Evolutionary conservation across 2,329 filamentous ascomycete species (phyloP).

Genomic region (Metarhizium album): DNA sequence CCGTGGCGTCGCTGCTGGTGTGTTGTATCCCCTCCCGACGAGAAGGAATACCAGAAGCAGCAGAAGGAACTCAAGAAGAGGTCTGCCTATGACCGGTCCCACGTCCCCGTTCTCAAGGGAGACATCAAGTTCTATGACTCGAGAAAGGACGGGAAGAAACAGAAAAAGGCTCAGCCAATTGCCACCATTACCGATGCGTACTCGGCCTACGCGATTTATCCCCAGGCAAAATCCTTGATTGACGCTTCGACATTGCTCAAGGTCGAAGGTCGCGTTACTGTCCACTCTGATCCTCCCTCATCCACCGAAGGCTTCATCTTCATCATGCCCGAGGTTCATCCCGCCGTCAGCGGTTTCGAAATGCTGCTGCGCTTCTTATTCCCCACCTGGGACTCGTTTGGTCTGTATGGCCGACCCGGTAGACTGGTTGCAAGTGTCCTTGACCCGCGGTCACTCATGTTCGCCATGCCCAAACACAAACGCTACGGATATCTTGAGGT

Average conservation of each 20-base stretch:
- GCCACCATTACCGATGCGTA: slow-evolving; percentile 86
- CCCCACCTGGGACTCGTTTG: slow-evolving; percentile 87
- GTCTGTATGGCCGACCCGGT: slow-evolving; percentile 78
- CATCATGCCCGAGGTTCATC: slow-evolving; percentile 88
- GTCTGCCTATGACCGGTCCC: slow-evolving; percentile 69
- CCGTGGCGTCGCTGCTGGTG: slow-evolving; percentile 97
- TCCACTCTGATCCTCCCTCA: slow-evolving; percentile 68
- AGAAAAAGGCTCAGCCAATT: slow-evolving; percentile 82
- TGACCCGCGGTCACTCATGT: slow-evolving; percentile 88
- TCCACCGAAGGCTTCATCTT: slow-evolving; percentile 91
- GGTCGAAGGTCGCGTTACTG: slow-evolving; percentile 80
- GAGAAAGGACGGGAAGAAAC: slow-evolving; percentile 63
- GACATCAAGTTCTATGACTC: slow-evolving; percentile 93
- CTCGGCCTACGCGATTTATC: slow-evolving; percentile 90
- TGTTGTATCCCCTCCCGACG: slow-evolving; percentile 82
- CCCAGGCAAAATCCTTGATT: slow-evolving; percentile 85
- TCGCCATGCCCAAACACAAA: slow-evolving; percentile 84
- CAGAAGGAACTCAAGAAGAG: slow-evolving; percentile 76
- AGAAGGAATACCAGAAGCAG: slow-evolving; percentile 78
- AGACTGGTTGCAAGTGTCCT: slow-evolving; percentile 79
- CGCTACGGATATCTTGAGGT: slow-evolving; percentile 87
- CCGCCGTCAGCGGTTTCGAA: slow-evolving; percentile 89
- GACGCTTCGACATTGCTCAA: slow-evolving; percentile 92
- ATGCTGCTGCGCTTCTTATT: slow-evolving; percentile 91
- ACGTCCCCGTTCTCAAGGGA: slow-evolving; percentile 61